phyloP scores from a whole-genome alignment of 2,329 filamentous ascomycete species.

The Colletotrichum sp. region DNA sequence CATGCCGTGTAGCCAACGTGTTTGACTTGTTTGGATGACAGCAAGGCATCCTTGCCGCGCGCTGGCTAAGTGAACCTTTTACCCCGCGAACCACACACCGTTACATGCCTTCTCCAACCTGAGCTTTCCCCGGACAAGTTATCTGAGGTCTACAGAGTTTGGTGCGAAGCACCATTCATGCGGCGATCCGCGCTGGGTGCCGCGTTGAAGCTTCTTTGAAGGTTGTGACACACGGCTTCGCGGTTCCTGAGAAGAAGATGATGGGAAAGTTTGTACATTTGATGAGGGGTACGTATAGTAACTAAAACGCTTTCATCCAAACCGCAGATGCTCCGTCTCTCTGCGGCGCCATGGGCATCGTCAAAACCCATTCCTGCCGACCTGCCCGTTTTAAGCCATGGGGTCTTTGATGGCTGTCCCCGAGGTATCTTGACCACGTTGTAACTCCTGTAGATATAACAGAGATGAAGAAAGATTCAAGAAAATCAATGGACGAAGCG shows the following conservation, averaged over 20 bases:
- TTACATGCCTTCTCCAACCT: neutral
- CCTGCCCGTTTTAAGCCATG: constrained; percentile 18
- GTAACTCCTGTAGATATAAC: constrained; percentile 16
- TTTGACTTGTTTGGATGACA: constrained; percentile 9
- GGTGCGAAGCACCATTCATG: neutral
- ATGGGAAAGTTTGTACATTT: constrained; percentile 8
- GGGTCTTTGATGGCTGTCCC: constrained; percentile 17
- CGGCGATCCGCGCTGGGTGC: neutral
- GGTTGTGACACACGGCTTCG: neutral
- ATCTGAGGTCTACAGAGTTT: neutral
- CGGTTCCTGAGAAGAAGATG: neutral
- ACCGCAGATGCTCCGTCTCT: neutral
- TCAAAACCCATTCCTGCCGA: neutral
- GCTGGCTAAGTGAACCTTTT: neutral
- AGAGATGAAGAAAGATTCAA: neutral
- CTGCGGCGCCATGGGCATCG: neutral
- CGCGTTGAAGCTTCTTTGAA: neutral
- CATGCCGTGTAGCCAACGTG: neutral
- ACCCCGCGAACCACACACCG: neutral
- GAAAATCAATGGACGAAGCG: constrained; percentile 58
- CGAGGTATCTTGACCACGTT: constrained; percentile 19
- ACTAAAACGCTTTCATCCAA: neutral
- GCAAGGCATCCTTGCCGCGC: constrained; percentile 12
- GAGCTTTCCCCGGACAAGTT: neutral
- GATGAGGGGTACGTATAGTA: neutral